Evolutionary conservation across 345 rosid species (phyloP), one percentile per base, ranked within the genome.

Genomic region (Clarkia xantiana): DNA sequence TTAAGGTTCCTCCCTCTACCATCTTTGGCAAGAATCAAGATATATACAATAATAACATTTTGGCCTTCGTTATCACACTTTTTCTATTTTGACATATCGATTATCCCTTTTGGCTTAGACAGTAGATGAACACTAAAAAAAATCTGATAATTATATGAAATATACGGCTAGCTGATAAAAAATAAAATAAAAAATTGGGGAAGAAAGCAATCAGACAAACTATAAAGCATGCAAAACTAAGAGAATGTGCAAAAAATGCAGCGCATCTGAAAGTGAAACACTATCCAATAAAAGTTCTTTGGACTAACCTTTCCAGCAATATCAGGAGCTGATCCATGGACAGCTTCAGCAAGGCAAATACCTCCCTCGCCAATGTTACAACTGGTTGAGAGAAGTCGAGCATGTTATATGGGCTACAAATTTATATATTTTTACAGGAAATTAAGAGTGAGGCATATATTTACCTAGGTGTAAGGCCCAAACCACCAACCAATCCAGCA

Each of bases 311-410:
- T 71, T 57, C 97, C 97, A 15, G 97, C 97, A 49, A 89, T 89
- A 69, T 89, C 97, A 68, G 97, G 97, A n/a, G 97, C 97, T 48
- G 97, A 89, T 44, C 97, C 97, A 56, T 89, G 97, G 7, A 89
- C 97, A 65, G 97, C 97, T 77, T 89, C 97, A 45, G 97, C 97
- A 44, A 89, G 89, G 19, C 89, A 86, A 42, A 85, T 85, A 45
- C 94, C 97, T 63, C 88, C 94, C 61, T 90, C 97, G 18, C 97
- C 95, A 10, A 81, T 81, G 63, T 81, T 81, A 38, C 61, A 57
- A 49, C 61, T 57, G 61, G 36, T 42, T 13, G 17, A 14, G 20
- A 48, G 19, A 23, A 19, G 9, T 13, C 6, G 15, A 49, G 16
- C 15, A 34, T 41, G 41, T 57, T 12, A 57, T 41, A 41, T 18